Conservation (phyloP, 2,329 filamentous ascomycete genomes). For the Alternaria postmessia region DNA sequence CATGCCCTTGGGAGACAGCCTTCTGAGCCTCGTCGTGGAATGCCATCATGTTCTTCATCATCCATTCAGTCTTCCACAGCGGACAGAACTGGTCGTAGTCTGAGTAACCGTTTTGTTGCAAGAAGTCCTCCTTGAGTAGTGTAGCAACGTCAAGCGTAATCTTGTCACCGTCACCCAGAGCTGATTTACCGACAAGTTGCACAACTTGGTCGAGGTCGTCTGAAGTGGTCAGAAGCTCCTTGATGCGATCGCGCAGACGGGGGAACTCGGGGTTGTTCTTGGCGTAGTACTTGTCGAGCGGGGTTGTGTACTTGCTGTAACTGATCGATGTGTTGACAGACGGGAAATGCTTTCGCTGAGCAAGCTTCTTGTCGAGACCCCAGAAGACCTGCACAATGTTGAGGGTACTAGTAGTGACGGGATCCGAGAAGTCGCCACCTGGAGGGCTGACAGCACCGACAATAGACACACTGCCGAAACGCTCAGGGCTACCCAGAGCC, state of each 20-base stretch:
- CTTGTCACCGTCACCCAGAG: slow-evolving; percentile 95
- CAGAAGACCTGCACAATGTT: slow-evolving; percentile 99
- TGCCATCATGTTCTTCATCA: slow-evolving; percentile 99
- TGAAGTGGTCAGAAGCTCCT: slow-evolving; percentile 90
- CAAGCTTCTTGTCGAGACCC: slow-evolving; percentile 99
- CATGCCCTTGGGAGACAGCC: slow-evolving; percentile 87
- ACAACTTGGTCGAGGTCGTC: slow-evolving; percentile 99
- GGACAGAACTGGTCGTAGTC: slow-evolving; percentile 99
- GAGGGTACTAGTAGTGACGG: slow-evolving; percentile 91
- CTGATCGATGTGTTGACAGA: slow-evolving; percentile 95
- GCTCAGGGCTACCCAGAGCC: slow-evolving; percentile 86
- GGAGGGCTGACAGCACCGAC: slow-evolving; percentile 97
- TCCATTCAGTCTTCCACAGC: slow-evolving; percentile 99
- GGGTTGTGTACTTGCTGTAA: slow-evolving; percentile 94
- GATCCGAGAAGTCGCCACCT: slow-evolving; percentile 98
- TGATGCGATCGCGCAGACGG: slow-evolving; percentile 88
- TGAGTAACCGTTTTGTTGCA: slow-evolving; percentile 99
- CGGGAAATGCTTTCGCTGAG: slow-evolving; percentile 98
- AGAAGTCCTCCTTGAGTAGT: slow-evolving; percentile 96
- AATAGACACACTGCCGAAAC: slow-evolving; percentile 92
- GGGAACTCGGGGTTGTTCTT: slow-evolving; percentile 95
- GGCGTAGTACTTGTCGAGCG: slow-evolving; percentile 92
- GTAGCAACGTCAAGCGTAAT: slow-evolving; percentile 93
- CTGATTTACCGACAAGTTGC: slow-evolving; percentile 96
- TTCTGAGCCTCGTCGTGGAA: slow-evolving; percentile 99